A percentile compares a stretch with the other conserved stretches of the same genome.
phyloP scores from a whole-genome alignment of 805 yeast genomes.

The Ogataea allantospora region DNA sequence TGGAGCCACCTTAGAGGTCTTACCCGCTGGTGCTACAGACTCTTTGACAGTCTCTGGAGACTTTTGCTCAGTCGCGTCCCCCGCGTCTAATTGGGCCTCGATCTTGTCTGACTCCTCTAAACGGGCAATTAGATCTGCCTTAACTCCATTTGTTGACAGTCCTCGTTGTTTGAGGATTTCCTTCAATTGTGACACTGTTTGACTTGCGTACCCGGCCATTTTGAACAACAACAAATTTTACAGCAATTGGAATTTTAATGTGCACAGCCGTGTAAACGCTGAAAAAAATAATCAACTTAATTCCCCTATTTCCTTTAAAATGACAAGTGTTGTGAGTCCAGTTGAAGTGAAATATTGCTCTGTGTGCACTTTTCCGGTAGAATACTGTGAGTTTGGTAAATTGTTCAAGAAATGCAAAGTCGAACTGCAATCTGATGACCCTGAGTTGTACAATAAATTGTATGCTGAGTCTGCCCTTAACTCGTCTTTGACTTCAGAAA shows the following conservation, averaged over 20 bases:
- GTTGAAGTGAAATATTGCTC: constrained; percentile 63
- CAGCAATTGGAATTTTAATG: constrained; percentile 7
- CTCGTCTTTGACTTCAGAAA: constrained; percentile 65
- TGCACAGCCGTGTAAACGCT: constrained; percentile 8
- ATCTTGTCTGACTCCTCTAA: constrained; percentile 55
- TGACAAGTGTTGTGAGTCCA: constrained; percentile 16
- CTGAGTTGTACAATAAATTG: constrained; percentile 53
- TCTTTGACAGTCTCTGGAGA: constrained; percentile 9
- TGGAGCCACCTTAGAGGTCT: background rate
- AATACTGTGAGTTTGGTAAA: constrained; percentile 89
- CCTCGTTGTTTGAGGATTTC: constrained; percentile 68
- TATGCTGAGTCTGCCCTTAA: constrained; percentile 54
- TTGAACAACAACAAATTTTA: constrained; percentile 10
- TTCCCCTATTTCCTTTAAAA: constrained; percentile 1
- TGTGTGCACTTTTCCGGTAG: constrained; percentile 82
- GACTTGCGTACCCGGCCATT: constrained; percentile 58
- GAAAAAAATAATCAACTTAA: background rate
- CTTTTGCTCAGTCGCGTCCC: constrained; percentile 13
- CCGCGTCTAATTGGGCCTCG: constrained; percentile 29
- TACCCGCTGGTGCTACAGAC: constrained; percentile 3
- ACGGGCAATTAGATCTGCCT: constrained; percentile 70
- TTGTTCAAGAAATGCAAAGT: constrained; percentile 76
- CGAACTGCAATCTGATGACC: constrained; percentile 67
- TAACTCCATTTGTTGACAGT: constrained; percentile 71
- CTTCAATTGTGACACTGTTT: constrained; percentile 82